phyloP scores from a whole-genome alignment of 306 rosid species.

The Arachis hypogaea region DNA sequence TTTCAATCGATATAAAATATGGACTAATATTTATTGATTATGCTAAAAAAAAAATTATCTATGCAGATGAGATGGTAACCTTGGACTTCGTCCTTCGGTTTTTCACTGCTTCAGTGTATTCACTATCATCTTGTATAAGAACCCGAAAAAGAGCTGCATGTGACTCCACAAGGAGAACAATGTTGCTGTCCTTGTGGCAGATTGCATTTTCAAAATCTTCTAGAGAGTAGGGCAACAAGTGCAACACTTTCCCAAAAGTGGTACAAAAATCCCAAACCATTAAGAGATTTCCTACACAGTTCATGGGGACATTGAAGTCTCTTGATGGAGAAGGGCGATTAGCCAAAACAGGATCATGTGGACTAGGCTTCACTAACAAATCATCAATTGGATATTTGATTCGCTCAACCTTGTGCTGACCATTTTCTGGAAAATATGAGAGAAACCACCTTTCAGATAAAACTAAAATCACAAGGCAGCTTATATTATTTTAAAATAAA shows the following conservation, averaged over 20 bases:
- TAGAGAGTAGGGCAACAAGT: conserved; percentile 75
- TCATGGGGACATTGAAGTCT: conserved; percentile 77
- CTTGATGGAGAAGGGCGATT: conserved; percentile 72
- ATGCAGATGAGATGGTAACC: conserved; percentile 51
- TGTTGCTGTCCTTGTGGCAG: conserved; percentile 76
- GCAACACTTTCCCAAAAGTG: conserved; percentile 70
- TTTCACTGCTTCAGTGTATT: conserved; percentile 55
- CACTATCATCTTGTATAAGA: conserved; percentile 64
- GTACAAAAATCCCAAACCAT: conserved; percentile 94
- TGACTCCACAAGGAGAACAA: conserved; percentile 82
- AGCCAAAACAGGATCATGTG: conserved; percentile 76
- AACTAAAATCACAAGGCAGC: conserved; percentile 25
- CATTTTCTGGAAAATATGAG: conserved; percentile 54
- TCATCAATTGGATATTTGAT: conserved; percentile 95
- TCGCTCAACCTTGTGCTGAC: conserved; percentile 48
- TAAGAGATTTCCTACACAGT: conserved; percentile 79
- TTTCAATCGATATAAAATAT: conserved; percentile 5
- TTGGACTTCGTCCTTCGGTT: conserved; percentile 59
- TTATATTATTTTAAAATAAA: not conserved
- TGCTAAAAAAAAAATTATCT: conserved; percentile 19
- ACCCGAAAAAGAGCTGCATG: conserved; percentile 82
- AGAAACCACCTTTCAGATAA: conserved; percentile 22
- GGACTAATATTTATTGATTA: conserved; percentile 25
- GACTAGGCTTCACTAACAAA: conserved; percentile 76
- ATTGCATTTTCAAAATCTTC: conserved; percentile 90